Evolutionary conservation across 2,329 filamentous ascomycete genomes (phyloP), one percentile per base, ranked within the genome.

Genomic region (Scedosporium apiospermum): DNA sequence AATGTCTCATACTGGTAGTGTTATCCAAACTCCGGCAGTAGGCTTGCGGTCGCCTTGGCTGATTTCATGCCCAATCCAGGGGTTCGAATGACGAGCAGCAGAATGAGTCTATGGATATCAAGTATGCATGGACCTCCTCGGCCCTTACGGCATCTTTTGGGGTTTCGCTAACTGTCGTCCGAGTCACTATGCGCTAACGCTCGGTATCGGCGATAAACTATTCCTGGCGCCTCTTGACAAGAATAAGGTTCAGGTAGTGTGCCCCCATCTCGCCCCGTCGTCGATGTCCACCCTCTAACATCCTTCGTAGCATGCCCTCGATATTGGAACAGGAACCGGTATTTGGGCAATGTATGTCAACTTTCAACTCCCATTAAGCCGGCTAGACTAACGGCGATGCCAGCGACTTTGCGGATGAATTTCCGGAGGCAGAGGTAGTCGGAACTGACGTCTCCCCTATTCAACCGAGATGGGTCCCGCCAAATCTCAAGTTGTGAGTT

Each of bases 391-490:
- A 61, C 14, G 38, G 9, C 14, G 3, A 14, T 9, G 12, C 21
- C 0, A 85, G 86, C 61, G 83, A 84, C 64, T 70, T 75, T 61
- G 70, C 75, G 65, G 69, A 81, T 61, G 64, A 76, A 3, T 79
- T 77, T 51, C 78, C 80, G 9, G 67, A 74, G 64, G 77, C 69
- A 61, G 74, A 69, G 70, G 78, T 72, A 1, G 74, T 77, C 38
- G 83, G 82, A 42, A 82, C 80, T 1, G 82, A 86, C 67, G 76
- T 85, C 14, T 82, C 79, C 9, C 81, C 82, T 1, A 82, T 84
- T 9, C 82, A 85, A 67, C 82, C 82, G 0, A 72, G 71, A 41
- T 81, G 81, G 73, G 78, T 86, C 0, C 71, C 74, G 0, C 73
- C 74, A 3, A 75, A 76, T 12, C 53, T 74, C 3, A 65, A 67